Evolutionary conservation across 2,329 filamentous ascomycete genomes (phyloP).

Genomic region (Metarhizium album): DNA sequence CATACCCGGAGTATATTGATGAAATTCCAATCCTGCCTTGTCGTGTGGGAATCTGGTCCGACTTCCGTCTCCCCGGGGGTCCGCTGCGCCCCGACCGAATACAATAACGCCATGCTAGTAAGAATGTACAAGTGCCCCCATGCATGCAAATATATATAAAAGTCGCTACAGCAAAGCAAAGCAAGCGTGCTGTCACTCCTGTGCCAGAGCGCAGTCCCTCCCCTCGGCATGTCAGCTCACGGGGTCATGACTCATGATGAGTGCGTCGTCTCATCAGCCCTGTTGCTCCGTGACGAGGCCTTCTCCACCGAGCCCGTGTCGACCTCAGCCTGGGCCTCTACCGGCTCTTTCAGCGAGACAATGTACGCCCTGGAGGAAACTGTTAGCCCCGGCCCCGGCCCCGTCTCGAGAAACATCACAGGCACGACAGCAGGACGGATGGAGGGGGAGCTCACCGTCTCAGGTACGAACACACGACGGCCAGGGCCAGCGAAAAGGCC

Average conservation of each 20-base stretch:
- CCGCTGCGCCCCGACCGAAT: background rate
- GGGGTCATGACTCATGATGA: background rate
- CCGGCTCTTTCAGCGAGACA: background rate
- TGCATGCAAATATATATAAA: background rate
- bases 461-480: conserved; percentile 9
- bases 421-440: background rate
- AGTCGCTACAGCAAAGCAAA: background rate
- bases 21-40: background rate
- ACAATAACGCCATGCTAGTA: conserved; percentile 2
- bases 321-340: background rate
- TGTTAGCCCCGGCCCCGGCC: background rate
- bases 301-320: conserved; percentile 1
- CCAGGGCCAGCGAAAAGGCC: conserved; percentile 8
- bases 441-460: conserved; percentile 7
- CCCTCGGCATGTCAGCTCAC: background rate
- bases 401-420: background rate
- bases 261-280: background rate
- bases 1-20: too few relatives aligned
- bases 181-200: background rate
- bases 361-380: background rate
- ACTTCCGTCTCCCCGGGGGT: background rate
- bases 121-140: background rate
- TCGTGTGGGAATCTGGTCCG: background rate
- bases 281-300: background rate
- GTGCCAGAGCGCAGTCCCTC: background rate